Evolutionary conservation across 2,329 filamentous ascomycete species (phyloP).

Genomic region (Penicillium sp.): DNA sequence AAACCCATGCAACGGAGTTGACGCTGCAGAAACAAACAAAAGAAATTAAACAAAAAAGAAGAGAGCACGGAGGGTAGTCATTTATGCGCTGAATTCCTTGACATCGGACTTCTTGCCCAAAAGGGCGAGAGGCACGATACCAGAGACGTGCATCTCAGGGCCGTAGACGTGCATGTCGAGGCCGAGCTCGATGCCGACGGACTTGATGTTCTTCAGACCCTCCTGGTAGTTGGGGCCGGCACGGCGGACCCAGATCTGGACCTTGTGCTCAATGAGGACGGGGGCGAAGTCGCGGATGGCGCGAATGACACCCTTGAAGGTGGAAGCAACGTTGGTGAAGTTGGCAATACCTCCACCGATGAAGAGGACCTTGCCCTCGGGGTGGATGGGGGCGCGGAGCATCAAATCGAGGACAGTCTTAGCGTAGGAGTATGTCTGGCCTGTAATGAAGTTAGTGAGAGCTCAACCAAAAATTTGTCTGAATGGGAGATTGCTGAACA

Average conservation of each 20-base stretch:
- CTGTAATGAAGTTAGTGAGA: background rate
- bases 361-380: constrained; percentile 98
- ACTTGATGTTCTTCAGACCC: constrained; percentile 99
- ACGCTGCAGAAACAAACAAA: constrained; percentile 36
- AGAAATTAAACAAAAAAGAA: constrained; percentile 36
- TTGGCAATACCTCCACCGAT: constrained; percentile 99
- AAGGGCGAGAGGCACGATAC: constrained; percentile 93
- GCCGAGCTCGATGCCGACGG: constrained; percentile 89
- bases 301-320: constrained; percentile 99
- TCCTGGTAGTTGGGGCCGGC: constrained; percentile 99
- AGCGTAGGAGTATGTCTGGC: constrained; percentile 97
- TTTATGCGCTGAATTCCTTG: constrained; percentile 63
- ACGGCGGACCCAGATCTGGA: constrained; percentile 93
- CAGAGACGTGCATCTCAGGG: constrained; percentile 85
- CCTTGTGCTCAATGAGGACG: constrained; percentile 91
- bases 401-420: constrained; percentile 96
- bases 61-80: constrained; percentile 25
- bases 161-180: constrained; percentile 92
- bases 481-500: background rate
- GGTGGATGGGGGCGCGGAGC: constrained; percentile 83
- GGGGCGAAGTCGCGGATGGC: constrained; percentile 89
- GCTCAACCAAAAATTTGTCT: constrained; percentile 52
- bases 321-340: constrained; percentile 99
- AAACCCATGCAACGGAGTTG: constrained; percentile 38
- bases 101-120: constrained; percentile 65